Conservation (phyloP, 257 asterid species). For the Forsythia viridissima region DNA sequence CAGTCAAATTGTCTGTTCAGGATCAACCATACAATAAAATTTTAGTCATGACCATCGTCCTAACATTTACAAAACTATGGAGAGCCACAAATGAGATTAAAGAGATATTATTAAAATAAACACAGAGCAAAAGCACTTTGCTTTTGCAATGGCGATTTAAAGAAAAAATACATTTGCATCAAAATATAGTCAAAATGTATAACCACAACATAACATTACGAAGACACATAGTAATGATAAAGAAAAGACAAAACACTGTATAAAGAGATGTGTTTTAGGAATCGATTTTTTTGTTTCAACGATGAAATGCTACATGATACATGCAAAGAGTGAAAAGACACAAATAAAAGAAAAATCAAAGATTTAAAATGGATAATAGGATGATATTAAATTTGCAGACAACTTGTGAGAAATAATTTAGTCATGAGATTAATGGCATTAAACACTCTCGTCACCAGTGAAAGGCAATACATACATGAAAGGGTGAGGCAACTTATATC, state of each 20-base stretch:
- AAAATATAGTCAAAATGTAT: neutral
- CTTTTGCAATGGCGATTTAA: neutral
- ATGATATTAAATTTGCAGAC: too few relatives aligned
- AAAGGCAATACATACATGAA: too few relatives aligned
- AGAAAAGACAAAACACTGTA: neutral
- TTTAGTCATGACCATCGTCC: neutral
- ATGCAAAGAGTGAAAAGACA: too few relatives aligned
- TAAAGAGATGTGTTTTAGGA: too few relatives aligned
- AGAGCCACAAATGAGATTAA: neutral
- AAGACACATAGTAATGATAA: neutral
- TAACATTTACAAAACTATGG: neutral
- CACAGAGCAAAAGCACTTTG: neutral
- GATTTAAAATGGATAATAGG: too few relatives aligned
- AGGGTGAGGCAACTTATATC: too few relatives aligned
- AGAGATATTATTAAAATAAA: neutral
- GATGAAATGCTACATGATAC: neutral
- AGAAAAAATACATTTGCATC: neutral
- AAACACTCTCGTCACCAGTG: too few relatives aligned
- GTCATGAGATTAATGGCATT: too few relatives aligned
- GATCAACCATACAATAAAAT: slow-evolving; percentile 15
- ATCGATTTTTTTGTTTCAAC: neutral
- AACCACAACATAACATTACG: neutral
- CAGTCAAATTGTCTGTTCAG: slow-evolving; percentile 63
- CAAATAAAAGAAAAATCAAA: too few relatives aligned
- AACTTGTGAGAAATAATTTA: too few relatives aligned